These are phyloP conservation scores for Hymenoscyphus linearis DNA, from an alignment of 2,329 filamentous ascomycete species.

Conservation along the genomic window DNA sequence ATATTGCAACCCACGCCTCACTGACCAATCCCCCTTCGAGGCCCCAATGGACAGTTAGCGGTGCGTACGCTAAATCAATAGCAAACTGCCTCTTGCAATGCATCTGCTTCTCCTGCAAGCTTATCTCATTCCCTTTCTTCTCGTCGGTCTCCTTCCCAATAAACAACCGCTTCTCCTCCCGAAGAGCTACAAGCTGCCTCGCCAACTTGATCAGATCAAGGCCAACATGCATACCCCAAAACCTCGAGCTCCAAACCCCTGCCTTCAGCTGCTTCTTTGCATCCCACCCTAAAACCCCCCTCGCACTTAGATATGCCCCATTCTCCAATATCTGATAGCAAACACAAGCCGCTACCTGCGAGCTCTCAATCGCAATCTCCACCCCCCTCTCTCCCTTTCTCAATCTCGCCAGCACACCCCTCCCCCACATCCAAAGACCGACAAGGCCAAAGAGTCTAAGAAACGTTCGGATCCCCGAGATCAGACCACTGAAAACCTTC, in stretches of 20 bases:
- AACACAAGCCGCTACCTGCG: conserved; percentile 63
- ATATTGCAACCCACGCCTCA: conserved; percentile 51
- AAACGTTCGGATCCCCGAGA: conserved; percentile 69
- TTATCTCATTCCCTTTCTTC: conserved; percentile 58
- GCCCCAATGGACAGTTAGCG: conserved; percentile 81
- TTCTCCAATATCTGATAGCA: conserved; percentile 81
- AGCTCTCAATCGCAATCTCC: conserved; percentile 52
- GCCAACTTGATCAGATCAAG: conserved; percentile 66
- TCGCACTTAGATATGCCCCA: conserved; percentile 67
- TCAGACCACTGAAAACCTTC: conserved; percentile 56
- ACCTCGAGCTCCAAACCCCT: conserved; percentile 68
- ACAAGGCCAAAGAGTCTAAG: conserved; percentile 72
- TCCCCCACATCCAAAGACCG: conserved; percentile 65
- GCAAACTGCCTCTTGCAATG: conserved; percentile 62
- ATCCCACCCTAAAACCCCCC: conserved; percentile 60
- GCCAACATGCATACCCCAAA: conserved; percentile 74
- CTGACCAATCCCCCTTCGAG: conserved; percentile 59
- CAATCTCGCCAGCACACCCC: conserved; percentile 35
- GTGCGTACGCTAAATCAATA: conserved; percentile 70
- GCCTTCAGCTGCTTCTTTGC: conserved; percentile 54
- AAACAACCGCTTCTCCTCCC: conserved; percentile 32
- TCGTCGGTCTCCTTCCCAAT: conserved; percentile 28
- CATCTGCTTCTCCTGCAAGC: conserved; percentile 29
- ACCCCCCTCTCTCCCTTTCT: conserved; percentile 28
- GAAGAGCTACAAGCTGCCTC: conserved; percentile 45